phyloP scores from a whole-genome alignment of 129 eudicot species.

The Dittrichia graveolens region DNA sequence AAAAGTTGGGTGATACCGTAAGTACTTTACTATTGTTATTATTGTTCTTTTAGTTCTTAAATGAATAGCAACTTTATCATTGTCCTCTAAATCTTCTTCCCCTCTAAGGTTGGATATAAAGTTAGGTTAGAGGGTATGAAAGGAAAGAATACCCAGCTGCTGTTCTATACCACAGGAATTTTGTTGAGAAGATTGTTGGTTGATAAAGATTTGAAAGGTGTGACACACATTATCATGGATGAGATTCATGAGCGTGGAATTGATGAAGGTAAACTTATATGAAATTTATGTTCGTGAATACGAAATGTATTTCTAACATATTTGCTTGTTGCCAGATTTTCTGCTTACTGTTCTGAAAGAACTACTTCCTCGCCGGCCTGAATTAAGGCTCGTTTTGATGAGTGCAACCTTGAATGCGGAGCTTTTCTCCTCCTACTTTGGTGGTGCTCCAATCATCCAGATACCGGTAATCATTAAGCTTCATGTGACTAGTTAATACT shows the following conservation, averaged over 20 bases:
- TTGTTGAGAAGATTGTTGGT: slow-evolving; percentile 73
- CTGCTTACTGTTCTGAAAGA: slow-evolving; percentile 82
- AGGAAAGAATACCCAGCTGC: slow-evolving; percentile 85
- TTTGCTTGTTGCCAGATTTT: slow-evolving; percentile 56
- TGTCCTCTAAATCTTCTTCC: not conserved
- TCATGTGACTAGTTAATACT: not conserved
- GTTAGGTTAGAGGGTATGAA: slow-evolving; percentile 84
- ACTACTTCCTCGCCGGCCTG: slow-evolving; percentile 82
- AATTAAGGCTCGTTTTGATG: slow-evolving; percentile 80
- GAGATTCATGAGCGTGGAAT: slow-evolving; percentile 96
- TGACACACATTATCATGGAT: slow-evolving; percentile 84
- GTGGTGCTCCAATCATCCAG: slow-evolving; percentile 70
- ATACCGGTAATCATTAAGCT: slow-evolving; percentile 57
- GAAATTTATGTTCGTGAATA: not conserved
- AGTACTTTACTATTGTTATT: slow-evolving; percentile 23
- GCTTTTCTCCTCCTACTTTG: slow-evolving; percentile 81
- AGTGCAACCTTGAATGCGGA: slow-evolving; percentile 93
- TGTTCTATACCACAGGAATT: slow-evolving; percentile 83
- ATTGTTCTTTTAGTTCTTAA: not conserved
- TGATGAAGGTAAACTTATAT: slow-evolving; percentile 69
- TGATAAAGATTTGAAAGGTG: slow-evolving; percentile 74
- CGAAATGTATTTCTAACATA: slow-evolving; percentile 22
- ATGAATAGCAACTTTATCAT: not conserved
- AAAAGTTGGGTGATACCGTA: slow-evolving; percentile 84
- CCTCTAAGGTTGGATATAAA: slow-evolving; percentile 75